These are phyloP conservation scores for Fusarium oxysporum DNA, from an alignment of 2,329 filamentous ascomycete species.

Conservation along the genomic window DNA sequence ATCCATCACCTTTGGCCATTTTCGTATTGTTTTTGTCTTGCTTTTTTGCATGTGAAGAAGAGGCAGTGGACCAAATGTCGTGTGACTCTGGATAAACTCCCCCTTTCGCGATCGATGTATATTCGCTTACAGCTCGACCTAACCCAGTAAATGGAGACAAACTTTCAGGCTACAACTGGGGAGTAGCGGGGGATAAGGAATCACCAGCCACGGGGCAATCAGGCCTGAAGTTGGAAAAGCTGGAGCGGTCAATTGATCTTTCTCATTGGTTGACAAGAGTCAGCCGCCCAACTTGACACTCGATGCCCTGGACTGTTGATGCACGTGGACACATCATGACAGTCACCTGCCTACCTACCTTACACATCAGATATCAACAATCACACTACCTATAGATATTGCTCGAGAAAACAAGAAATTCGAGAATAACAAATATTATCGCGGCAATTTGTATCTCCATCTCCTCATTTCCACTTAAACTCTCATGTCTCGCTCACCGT, in stretches of 20 bases:
- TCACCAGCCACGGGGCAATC: conserved; percentile 10
- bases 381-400: neutral
- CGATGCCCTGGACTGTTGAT: conserved; percentile 13
- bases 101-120: neutral
- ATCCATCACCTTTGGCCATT: conserved; percentile 5
- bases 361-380: neutral
- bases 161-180: conserved; percentile 11
- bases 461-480: neutral
- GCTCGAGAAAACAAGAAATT: neutral
- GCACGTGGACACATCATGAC: conserved; percentile 24
- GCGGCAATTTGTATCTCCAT: neutral
- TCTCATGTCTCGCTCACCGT: neutral
- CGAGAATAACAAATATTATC: neutral
- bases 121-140: neutral
- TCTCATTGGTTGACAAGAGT: conserved; percentile 27
- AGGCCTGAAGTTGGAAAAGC: conserved; percentile 8
- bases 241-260: conserved; percentile 29
- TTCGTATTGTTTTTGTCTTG: conserved; percentile 3
- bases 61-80: neutral
- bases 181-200: conserved; percentile 2
- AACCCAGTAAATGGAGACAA: neutral
- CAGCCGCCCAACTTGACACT: conserved; percentile 25
- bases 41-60: conserved; percentile 11
- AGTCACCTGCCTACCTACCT: conserved; percentile 14
- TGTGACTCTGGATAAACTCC: neutral